Base-by-base conservation (phyloP, 306 rosid genomes). In the Prunus persica region DNA sequence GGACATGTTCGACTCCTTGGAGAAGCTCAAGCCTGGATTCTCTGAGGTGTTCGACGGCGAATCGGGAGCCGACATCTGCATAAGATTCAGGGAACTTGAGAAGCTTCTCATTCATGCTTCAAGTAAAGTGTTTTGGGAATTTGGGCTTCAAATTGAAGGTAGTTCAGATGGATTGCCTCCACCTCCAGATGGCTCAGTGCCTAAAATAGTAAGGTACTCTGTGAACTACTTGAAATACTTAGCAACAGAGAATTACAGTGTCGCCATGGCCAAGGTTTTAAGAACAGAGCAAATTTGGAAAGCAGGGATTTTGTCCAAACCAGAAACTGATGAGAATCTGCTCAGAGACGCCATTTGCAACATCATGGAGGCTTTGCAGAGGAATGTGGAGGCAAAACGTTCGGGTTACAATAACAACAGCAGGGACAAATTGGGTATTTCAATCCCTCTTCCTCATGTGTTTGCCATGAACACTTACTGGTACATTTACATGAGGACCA, bases 401-500 rank as follows among this genome's bases (percentile, higher is more conserved):
- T 58, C 74, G 20, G 74, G 85, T 20, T 91, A 82, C 45, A 63
- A 30, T 2, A 63, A 16, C 20, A 28, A 4, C 24, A 28, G 58
- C 51, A 86, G 73, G 69, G 98, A 93, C 77, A 89, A 85, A 79
- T 2, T 18, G 8, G 81, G 67, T 3, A 63, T 63, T 30, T 63
- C 67, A 30, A 63, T 63, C 8, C 67, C 80, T 25, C 62, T 88
- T 45, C 74, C 80, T 28, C 82, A 87, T 18, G 65, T 91, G 9
- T 91, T 87, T 70, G 61, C 84, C 12, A 91, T 90, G 98, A 93
- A 93, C 68, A 88, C 96, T 0, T 90, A 90, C 73, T 93, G 98
- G 98, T 93, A 93, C 77, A 93, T 93, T 13, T 93, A 93, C 67
- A 93, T 91, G 96, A 84, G 96, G 65, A 87, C 90, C 2, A 92